phyloP scores from a whole-genome alignment of 352 stramenopile genomes.

The Globisporangium emineosum region DNA sequence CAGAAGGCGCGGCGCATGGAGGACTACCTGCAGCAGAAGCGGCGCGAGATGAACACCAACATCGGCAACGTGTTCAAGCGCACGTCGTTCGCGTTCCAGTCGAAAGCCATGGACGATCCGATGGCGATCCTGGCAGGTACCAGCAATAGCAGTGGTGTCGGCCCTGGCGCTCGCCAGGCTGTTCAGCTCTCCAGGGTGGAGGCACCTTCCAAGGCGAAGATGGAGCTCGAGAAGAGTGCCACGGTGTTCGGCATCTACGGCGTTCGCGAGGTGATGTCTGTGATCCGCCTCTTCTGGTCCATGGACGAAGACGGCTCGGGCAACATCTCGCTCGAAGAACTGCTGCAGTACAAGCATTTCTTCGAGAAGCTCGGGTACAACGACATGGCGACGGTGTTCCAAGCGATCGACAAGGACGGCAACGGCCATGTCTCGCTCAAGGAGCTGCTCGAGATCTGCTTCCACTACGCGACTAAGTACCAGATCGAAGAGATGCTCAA shows the following conservation, averaged over 20 bases:
- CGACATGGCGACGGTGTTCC: slow-evolving; percentile 61
- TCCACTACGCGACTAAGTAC: slow-evolving; percentile 54
- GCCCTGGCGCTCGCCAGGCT: background rate
- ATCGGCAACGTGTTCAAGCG: slow-evolving; percentile 73
- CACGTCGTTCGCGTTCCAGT: slow-evolving; percentile 46
- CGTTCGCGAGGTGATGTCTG: slow-evolving; percentile 68
- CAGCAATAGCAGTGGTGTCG: background rate
- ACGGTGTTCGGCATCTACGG: slow-evolving; percentile 64
- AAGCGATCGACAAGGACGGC: slow-evolving; percentile 67
- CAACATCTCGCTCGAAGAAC: slow-evolving; percentile 45
- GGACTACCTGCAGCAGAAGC: slow-evolving; percentile 70
- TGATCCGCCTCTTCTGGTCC: slow-evolving; percentile 69
- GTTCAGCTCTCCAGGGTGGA: background rate
- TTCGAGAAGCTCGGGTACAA: slow-evolving; percentile 69
- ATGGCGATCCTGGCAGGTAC: slow-evolving; percentile 1
- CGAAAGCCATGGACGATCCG: slow-evolving; percentile 11
- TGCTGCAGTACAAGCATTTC: slow-evolving; percentile 52
- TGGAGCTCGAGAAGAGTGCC: slow-evolving; percentile 28
- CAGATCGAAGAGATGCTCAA: slow-evolving; percentile 70
- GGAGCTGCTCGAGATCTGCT: slow-evolving; percentile 63
- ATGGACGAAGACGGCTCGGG: slow-evolving; percentile 72
- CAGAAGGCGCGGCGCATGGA: slow-evolving; percentile 65
- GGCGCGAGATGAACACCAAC: slow-evolving; percentile 57
- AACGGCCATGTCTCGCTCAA: slow-evolving; percentile 53
- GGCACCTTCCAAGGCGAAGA: slow-evolving; percentile 10